Evolutionary conservation across 352 stramenopile genomes (phyloP).

Genomic region (Phytopythium mirpurense): DNA sequence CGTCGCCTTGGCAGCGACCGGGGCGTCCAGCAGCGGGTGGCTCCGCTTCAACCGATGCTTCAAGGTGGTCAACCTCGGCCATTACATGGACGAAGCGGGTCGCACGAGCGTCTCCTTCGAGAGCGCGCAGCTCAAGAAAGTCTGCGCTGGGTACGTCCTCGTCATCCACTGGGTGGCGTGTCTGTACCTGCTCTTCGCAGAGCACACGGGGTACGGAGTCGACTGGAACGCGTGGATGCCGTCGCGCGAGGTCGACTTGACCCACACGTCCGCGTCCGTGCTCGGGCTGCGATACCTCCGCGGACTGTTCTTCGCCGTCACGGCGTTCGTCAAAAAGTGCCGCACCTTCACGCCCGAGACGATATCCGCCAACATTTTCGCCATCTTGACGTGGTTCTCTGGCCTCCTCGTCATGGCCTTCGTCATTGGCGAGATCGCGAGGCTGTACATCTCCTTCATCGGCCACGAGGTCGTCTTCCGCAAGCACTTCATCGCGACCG

Average conservation of each 20-base stretch:
- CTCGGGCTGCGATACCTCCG: conserved; percentile 32
- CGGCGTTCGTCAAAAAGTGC: conserved; percentile 42
- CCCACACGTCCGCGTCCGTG: conserved; percentile 17
- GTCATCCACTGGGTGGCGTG: conserved; percentile 59
- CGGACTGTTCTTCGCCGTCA: conserved; percentile 41
- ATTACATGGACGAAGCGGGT: conserved; percentile 53
- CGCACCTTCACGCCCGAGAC: conserved; percentile 26
- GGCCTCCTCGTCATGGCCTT: conserved; percentile 51
- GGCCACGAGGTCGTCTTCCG: conserved; percentile 54
- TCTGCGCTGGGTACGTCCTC: conserved; percentile 49
- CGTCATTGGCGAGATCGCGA: conserved; percentile 43
- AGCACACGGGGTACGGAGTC: conserved; percentile 29
- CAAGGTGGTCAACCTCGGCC: conserved; percentile 44
- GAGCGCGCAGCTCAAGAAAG: conserved; percentile 40
- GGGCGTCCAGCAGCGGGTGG: conserved; percentile 20
- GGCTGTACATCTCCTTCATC: conserved; percentile 51
- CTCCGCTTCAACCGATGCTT: conserved; percentile 39
- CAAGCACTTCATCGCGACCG: conserved; percentile 47
- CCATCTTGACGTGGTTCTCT: conserved; percentile 34
- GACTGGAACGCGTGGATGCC: conserved; percentile 52
- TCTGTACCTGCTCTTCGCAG: conserved; percentile 36
- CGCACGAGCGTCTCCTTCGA: conserved; percentile 37
- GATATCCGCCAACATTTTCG: conserved; percentile 28
- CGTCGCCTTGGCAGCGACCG: conserved; percentile 11
- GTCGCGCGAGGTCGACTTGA: conserved; percentile 33